Conservation (phyloP, 106 monocot genomes). For the Chionographis japonica region DNA sequence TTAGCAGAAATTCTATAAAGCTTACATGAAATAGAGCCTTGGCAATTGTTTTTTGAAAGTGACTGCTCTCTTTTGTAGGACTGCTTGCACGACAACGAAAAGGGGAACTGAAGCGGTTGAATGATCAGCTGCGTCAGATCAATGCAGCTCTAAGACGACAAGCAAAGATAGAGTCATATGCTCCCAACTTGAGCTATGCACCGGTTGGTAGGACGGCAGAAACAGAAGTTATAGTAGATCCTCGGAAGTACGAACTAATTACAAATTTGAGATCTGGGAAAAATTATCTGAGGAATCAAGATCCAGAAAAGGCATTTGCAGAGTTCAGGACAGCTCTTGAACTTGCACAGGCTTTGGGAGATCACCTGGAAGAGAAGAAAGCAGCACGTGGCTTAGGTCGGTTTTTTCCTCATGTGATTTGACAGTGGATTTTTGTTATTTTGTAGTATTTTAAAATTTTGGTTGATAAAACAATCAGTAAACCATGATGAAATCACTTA, state of each 20-base stretch:
- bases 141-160: constrained; percentile 82
- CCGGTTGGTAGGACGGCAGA: constrained; percentile 46
- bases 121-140: constrained; percentile 86
- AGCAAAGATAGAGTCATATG: constrained; percentile 87
- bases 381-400: constrained; percentile 77
- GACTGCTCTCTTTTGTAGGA: constrained; percentile 32
- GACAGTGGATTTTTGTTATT: neutral
- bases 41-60: neutral
- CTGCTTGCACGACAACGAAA: constrained; percentile 77
- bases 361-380: constrained; percentile 78
- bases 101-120: constrained; percentile 69
- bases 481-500: too few species aligned
- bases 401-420: constrained; percentile 1
- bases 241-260: constrained; percentile 54
- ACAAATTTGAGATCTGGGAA: constrained; percentile 52
- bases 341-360: constrained; percentile 49
- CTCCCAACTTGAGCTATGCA: constrained; percentile 64
- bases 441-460: neutral
- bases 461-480: too few species aligned
- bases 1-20: too few species aligned
- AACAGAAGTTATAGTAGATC: constrained; percentile 65
- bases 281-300: constrained; percentile 57
- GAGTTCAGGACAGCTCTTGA: constrained; percentile 66
- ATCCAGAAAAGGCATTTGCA: constrained; percentile 49
- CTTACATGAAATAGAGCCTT: too few species aligned